phyloP scores from a whole-genome alignment of 345 rosid species.

The Iberis pinnata region DNA sequence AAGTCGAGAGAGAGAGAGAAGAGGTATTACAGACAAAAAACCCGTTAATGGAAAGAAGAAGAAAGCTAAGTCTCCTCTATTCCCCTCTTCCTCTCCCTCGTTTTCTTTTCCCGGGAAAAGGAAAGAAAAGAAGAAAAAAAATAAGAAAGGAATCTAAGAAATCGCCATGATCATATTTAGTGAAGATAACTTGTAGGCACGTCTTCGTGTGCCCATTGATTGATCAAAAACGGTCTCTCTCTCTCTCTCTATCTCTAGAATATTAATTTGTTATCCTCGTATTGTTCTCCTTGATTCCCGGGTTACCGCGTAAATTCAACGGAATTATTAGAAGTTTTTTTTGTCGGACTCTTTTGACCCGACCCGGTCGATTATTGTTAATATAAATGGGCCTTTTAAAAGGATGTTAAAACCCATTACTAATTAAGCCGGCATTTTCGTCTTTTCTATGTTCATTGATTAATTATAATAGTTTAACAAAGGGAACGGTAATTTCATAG shows the following conservation, averaged over 20 bases:
- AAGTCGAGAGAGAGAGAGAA: slow-evolving; percentile 26
- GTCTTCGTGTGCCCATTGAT: slow-evolving; percentile 22
- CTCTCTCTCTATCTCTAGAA: background rate
- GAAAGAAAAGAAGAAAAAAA: background rate
- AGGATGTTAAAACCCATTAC: background rate
- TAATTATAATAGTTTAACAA: no score
- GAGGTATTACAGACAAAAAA: background rate
- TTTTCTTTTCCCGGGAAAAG: slow-evolving; percentile 17
- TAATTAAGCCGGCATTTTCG: no score
- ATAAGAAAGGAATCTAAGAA: slow-evolving; percentile 12
- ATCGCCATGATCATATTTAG: slow-evolving; percentile 6
- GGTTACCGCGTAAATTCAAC: slow-evolving; percentile 49
- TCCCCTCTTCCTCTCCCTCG: slow-evolving; percentile 17
- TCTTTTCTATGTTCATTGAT: no score
- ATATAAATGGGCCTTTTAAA: background rate
- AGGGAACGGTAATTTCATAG: no score
- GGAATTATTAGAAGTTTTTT: background rate
- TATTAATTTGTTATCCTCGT: slow-evolving; percentile 7
- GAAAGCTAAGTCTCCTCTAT: slow-evolving; percentile 12
- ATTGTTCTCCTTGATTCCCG: slow-evolving; percentile 35
- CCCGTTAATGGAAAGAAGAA: background rate
- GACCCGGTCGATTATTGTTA: slow-evolving; percentile 21
- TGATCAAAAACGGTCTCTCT: background rate
- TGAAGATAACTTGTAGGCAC: slow-evolving; percentile 21
- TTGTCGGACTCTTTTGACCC: slow-evolving; percentile 12